Conservation (phyloP, 306 rosid species). For the Gynostemma pentaphyllum region DNA sequence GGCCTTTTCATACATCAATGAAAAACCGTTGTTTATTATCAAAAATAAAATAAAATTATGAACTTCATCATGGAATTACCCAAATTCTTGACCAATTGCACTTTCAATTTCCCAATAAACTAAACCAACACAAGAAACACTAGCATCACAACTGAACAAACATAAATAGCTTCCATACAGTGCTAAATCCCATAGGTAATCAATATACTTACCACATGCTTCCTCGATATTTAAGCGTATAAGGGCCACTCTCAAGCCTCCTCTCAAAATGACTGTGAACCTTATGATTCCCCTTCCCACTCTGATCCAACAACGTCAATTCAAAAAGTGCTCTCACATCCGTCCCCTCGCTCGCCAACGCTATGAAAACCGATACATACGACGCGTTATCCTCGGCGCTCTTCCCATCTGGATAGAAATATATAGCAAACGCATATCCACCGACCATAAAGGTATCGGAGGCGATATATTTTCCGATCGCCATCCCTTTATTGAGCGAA, state of each 20-base stretch:
- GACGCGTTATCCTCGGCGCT: slow-evolving; percentile 8
- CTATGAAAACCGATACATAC: slow-evolving; percentile 11
- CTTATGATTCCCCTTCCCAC: slow-evolving; percentile 11
- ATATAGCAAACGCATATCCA: slow-evolving; percentile 8
- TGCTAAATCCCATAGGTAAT: background rate
- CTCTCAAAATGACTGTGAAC: slow-evolving; percentile 9
- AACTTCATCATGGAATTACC: too few relatives aligned
- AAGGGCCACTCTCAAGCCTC: slow-evolving; percentile 11
- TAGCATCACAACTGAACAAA: background rate
- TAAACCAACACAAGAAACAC: background rate
- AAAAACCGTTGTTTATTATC: too few relatives aligned
- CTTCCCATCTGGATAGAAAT: slow-evolving; percentile 11
- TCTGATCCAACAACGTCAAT: slow-evolving; percentile 8
- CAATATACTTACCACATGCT: slow-evolving; percentile 12
- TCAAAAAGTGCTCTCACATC: slow-evolving; percentile 11
- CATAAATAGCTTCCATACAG: background rate
- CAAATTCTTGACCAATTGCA: too few relatives aligned
- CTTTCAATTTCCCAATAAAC: too few relatives aligned
- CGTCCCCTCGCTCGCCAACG: slow-evolving; percentile 10
- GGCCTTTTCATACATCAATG: too few relatives aligned
- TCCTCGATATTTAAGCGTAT: slow-evolving; percentile 12
- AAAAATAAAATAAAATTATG: too few relatives aligned
- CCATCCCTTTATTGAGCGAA: slow-evolving; percentile 12
- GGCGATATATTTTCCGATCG: slow-evolving; percentile 8
- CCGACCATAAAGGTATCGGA: slow-evolving; percentile 12